Base-by-base conservation (phyloP, 805 yeast genomes). In the Groenewaldozyma salmanticensis region DNA sequence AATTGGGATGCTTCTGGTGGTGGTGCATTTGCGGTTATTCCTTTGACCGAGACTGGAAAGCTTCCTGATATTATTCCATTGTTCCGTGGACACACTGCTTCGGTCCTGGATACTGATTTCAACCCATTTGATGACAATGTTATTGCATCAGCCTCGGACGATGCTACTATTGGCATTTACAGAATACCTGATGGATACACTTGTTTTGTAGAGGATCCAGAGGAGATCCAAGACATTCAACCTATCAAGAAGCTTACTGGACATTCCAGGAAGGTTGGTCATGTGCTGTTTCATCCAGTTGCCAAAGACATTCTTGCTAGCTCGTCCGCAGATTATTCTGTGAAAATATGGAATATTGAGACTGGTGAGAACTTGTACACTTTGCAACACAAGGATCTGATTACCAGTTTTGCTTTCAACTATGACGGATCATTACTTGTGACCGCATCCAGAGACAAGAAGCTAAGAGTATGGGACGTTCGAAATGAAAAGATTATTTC, bases 1-100 rank as follows among this genome's bases (percentile, higher is more conserved):
- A 87, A 85, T 60, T 87, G 96, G 95, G 86, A 84, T 44, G 71
- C 96, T 24, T 81, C 94, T 7, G 97, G 97, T 32, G 97, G 97
- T 48, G 99, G 99, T 40, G 94, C 97, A 0, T 88, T 92, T 67
- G 96, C 95, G 1, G 83, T 94, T 9, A 77, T 92, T 45, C 98
- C 98, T 2, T 66, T 85, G 20, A 59, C 60, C 5, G 96, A 90
- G 60, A 79, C 76, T 16, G 97, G 98, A 6, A 92, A 88, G 58
- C 79, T 88, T 5, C 96, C 96, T 3, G 99, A 92, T 52, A 76
- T 80, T 46, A 88, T 87, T 37, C 92, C 98, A 2, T 70, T 92
- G 50, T 92, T 90, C 63, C 77, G 96, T 54, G 98, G 98, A 13
- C 98, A 90, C 61, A 82, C 88, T 24, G 96, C 95, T 21, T 81